Conservation (phyloP, 1,139 yeast genomes). For the Kluyveromyces marxianus region DNA sequence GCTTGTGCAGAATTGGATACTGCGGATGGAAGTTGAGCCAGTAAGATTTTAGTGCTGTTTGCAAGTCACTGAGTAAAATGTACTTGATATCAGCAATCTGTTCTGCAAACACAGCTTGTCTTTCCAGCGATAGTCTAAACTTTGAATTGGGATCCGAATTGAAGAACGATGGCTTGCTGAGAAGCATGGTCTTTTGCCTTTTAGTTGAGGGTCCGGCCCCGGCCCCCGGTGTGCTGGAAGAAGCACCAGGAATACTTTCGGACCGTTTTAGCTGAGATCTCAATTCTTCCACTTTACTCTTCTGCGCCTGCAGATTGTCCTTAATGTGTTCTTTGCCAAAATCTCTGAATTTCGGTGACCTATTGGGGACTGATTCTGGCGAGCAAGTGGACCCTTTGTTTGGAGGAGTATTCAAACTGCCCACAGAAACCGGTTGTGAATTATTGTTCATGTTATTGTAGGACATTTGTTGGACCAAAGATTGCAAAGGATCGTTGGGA, state of each 20-base stretch:
- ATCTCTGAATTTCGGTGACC: slow-evolving; percentile 22
- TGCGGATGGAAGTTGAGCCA: slow-evolving; percentile 60
- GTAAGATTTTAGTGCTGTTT: slow-evolving; percentile 34
- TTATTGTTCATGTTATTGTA: slow-evolving; percentile 3
- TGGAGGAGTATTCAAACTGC: slow-evolving; percentile 17
- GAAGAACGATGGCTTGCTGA: slow-evolving; percentile 19
- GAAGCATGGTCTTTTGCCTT: slow-evolving; percentile 6
- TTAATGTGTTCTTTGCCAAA: slow-evolving; percentile 9
- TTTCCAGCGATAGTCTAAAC: slow-evolving; percentile 11
- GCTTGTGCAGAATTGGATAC: slow-evolving; percentile 53
- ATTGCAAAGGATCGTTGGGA: slow-evolving; percentile 21
- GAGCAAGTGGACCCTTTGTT: slow-evolving; percentile 21
- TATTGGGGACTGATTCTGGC: neutral
- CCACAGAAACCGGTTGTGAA: neutral
- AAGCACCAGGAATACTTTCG: neutral
- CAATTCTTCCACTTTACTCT: slow-evolving; percentile 16
- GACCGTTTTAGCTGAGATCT: slow-evolving; percentile 7
- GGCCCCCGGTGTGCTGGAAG: too few relatives aligned
- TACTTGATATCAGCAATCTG: slow-evolving; percentile 25
- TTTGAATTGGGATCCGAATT: slow-evolving; percentile 14
- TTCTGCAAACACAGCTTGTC: slow-evolving; percentile 14
- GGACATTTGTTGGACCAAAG: slow-evolving; percentile 21
- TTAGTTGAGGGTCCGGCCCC: neutral
- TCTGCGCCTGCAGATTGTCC: slow-evolving; percentile 18
- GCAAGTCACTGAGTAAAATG: slow-evolving; percentile 18